phyloP scores from a whole-genome alignment of 108 stramenopile genomes.

The Nannochloropsis salina region DNA sequence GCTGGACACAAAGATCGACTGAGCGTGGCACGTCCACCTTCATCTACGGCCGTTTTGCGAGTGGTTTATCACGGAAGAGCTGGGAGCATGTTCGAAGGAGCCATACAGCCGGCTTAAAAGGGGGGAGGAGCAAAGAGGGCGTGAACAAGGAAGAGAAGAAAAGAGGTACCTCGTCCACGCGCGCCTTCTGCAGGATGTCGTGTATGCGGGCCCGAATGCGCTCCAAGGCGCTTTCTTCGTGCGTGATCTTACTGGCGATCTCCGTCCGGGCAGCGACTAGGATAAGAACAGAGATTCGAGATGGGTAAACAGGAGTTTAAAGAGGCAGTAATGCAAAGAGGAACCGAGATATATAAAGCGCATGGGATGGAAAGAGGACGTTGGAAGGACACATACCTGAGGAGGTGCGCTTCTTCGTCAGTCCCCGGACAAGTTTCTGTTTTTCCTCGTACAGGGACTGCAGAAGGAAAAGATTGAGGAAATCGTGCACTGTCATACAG shows the following conservation, averaged over 20 bases:
- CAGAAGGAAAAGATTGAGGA: no score
- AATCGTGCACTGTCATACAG: no score
- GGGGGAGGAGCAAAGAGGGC: background rate
- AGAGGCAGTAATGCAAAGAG: no score
- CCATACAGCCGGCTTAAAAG: background rate
- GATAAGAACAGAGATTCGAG: no score
- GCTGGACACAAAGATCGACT: background rate
- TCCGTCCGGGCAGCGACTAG: no score
- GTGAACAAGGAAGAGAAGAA: background rate
- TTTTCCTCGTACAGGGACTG: no score
- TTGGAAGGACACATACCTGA: no score
- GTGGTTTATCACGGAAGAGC: background rate
- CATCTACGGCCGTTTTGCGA: background rate
- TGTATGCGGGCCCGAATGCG: slow-evolving; percentile 45
- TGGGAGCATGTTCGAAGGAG: background rate
- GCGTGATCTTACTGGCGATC: slow-evolving; percentile 26
- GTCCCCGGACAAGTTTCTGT: no score
- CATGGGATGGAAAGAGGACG: no score
- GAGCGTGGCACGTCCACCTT: background rate
- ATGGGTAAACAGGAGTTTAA: no score
- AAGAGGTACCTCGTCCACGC: slow-evolving; percentile 44
- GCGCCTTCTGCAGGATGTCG: slow-evolving; percentile 42
- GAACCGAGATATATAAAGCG: no score
- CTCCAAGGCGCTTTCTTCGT: slow-evolving; percentile 43
- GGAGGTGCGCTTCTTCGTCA: no score